Evolutionary conservation across 768 basidiomycete genomes (phyloP).

Genomic region (Boletus sensibilis): DNA sequence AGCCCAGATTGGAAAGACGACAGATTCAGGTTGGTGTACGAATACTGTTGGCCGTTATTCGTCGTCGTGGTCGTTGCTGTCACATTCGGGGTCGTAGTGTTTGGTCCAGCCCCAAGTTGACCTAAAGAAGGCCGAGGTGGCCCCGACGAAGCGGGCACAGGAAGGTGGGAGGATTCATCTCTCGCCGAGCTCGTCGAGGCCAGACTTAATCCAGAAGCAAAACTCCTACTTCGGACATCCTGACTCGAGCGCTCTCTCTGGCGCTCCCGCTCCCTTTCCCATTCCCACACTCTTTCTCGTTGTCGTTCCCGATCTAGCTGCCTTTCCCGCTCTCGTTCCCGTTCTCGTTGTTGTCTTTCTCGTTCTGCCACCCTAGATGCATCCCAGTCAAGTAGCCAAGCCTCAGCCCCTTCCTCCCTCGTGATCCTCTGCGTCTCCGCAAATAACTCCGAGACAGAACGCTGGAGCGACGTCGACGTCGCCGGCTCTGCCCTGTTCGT

Average conservation of each 20-base stretch:
- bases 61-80: not conserved
- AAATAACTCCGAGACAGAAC: conserved; percentile 25
- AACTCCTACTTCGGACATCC: conserved; percentile 15
- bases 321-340: conserved; percentile 9
- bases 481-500: conserved; percentile 7
- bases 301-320: conserved; percentile 14
- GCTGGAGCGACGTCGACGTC: conserved; percentile 14
- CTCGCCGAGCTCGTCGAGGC: conserved; percentile 17
- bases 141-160: not conserved
- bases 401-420: conserved; percentile 11
- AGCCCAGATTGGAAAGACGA: conserved; percentile 33
- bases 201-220: conserved; percentile 13
- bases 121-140: conserved; percentile 6
- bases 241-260: conserved; percentile 17
- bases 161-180: conserved; percentile 14
- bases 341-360: conserved; percentile 5
- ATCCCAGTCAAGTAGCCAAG: conserved; percentile 23
- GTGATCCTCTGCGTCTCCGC: conserved; percentile 12
- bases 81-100: not conserved
- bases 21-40: conserved; percentile 32
- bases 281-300: conserved; percentile 18
- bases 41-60: conserved; percentile 22
- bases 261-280: conserved; percentile 21
- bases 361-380: conserved; percentile 8
- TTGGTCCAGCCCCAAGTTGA: conserved; percentile 7